These are phyloP conservation scores for Plantago elongata DNA, from an alignment of 257 asterid species.

Conservation along the genomic window DNA sequence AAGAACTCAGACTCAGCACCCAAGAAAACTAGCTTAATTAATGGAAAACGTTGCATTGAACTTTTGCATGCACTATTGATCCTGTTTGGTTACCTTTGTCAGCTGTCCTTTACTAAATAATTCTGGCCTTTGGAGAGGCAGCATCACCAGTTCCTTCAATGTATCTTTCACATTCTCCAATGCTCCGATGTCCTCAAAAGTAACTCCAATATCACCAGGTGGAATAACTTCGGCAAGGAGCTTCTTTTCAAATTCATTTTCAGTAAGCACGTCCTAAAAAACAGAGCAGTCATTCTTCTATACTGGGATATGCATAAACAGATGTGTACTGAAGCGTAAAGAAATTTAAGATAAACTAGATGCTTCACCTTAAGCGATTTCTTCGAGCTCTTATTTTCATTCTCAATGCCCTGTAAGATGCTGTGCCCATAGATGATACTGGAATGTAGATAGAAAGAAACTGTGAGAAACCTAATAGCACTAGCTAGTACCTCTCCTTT, in stretches of 20 bases:
- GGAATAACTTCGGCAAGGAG: slow-evolving; percentile 78
- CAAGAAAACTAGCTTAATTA: slow-evolving; percentile 19
- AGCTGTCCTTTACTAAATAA: slow-evolving; percentile 83
- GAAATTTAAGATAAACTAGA: slow-evolving; percentile 3
- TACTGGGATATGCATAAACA: neutral
- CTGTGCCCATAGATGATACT: slow-evolving; percentile 69
- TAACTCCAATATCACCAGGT: slow-evolving; percentile 77
- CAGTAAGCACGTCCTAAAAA: slow-evolving; percentile 70
- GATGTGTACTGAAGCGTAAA: neutral
- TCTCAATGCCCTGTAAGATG: slow-evolving; percentile 61
- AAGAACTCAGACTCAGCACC: slow-evolving; percentile 20
- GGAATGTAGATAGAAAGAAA: slow-evolving; percentile 21
- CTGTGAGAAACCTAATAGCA: slow-evolving; percentile 10
- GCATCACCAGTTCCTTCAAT: slow-evolving; percentile 84
- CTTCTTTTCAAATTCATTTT: slow-evolving; percentile 77
- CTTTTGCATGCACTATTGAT: slow-evolving; percentile 12
- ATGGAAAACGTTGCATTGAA: slow-evolving; percentile 6
- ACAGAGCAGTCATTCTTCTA: slow-evolving; percentile 17
- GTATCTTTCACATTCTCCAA: slow-evolving; percentile 83
- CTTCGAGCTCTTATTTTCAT: slow-evolving; percentile 60
- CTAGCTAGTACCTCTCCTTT: slow-evolving; percentile 18
- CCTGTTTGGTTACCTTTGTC: slow-evolving; percentile 47
- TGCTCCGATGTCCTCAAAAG: slow-evolving; percentile 85
- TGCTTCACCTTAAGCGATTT: slow-evolving; percentile 64
- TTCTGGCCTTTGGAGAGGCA: slow-evolving; percentile 84